Percentiles rank a stretch among this genome's conserved stretches.
These are phyloP conservation scores for Funneliformis mosseae DNA, from an alignment of 192 early-diverging fungal species.

Conservation along the genomic window DNA sequence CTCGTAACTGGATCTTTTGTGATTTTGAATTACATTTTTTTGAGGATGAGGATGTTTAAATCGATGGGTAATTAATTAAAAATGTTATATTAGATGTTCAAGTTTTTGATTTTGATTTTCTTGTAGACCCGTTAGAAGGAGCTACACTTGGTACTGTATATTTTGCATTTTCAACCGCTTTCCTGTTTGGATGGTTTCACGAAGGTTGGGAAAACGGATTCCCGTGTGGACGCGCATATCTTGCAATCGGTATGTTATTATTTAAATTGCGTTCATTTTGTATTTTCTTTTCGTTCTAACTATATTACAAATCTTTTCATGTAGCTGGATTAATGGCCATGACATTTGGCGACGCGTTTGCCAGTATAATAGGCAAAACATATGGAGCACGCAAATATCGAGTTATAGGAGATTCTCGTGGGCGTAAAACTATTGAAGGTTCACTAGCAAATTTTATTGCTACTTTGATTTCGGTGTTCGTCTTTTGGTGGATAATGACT, in stretches of 20 bases:
- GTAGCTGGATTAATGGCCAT: constrained; percentile 38
- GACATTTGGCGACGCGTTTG: constrained; percentile 40
- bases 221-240: constrained; percentile 20
- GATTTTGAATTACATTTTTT: not conserved
- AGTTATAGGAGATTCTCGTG: not conserved
- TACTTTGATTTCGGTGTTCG: constrained; percentile 12
- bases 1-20: constrained; percentile 7
- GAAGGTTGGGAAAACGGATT: constrained; percentile 28
- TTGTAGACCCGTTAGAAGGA: constrained; percentile 16
- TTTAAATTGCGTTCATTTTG: not conserved
- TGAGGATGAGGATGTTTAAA: not conserved
- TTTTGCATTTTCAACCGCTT: constrained; percentile 33
- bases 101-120: not conserved
- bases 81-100: not conserved
- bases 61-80: constrained; percentile 12
- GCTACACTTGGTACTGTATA: constrained; percentile 37
- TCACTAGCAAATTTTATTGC: constrained; percentile 33
- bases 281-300: no score
- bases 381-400: constrained; percentile 15
- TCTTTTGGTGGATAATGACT: constrained; percentile 27
- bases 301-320: constrained; percentile 3
- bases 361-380: constrained; percentile 28
- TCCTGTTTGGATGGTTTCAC: constrained; percentile 15
- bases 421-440: constrained; percentile 32
- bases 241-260: constrained; percentile 15